These are phyloP conservation scores for Poronia punctata DNA, from an alignment of 495 filamentous ascomycete species.

Conservation along the genomic window DNA sequence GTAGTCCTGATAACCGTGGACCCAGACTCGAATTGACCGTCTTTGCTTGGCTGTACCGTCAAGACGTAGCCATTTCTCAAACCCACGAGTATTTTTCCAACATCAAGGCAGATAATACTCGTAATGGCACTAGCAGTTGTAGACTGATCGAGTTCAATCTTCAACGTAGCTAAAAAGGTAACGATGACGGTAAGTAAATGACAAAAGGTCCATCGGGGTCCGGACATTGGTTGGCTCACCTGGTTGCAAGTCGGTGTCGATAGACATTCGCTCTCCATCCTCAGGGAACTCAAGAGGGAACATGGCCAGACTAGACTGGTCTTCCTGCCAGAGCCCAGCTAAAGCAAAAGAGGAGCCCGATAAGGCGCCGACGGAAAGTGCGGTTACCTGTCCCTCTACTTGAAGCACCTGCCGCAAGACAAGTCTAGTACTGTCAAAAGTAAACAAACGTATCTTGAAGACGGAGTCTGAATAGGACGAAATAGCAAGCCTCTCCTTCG, in stretches of 20 bases:
- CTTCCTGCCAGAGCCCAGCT: conserved; percentile 23
- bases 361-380: conserved; percentile 22
- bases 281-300: conserved; percentile 10
- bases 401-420: conserved; percentile 17
- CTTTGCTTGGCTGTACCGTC: conserved; percentile 13
- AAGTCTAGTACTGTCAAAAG: conserved; percentile 15
- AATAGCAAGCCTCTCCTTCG: conserved; percentile 25
- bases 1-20: not conserved
- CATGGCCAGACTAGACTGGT: conserved; percentile 19
- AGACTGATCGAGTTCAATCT: too few species aligned
- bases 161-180: too few species aligned
- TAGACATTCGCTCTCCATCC: not conserved
- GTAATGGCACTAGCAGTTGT: not conserved
- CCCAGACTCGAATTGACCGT: not conserved
- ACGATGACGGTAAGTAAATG: too few species aligned
- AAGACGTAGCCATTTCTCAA: conserved; percentile 42
- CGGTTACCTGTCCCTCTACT: conserved; percentile 35
- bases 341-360: conserved; percentile 18
- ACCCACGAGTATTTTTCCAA: conserved; percentile 28
- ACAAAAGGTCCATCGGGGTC: not conserved
- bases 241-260: not conserved
- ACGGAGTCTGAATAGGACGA: conserved; percentile 23
- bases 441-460: conserved; percentile 29
- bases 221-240: conserved; percentile 1
- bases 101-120: conserved; percentile 25